phyloP scores from a whole-genome alignment of 257 asterid genomes.

The Scutellaria baicalensis region DNA sequence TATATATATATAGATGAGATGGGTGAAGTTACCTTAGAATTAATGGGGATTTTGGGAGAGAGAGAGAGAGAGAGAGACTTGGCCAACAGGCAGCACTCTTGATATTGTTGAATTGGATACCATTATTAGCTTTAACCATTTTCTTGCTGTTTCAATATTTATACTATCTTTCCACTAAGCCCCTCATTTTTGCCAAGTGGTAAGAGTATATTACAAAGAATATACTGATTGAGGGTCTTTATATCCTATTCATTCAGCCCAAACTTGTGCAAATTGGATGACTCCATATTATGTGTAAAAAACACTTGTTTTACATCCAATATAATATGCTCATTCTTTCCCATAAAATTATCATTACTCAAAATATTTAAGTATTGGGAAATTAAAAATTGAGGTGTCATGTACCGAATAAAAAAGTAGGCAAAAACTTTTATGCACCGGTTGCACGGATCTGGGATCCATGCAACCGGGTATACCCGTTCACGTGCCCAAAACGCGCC shows the following conservation, averaged over 20 bases:
- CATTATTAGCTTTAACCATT: background rate
- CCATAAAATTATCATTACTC: no score
- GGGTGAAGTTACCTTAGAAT: conserved; percentile 3
- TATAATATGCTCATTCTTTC: no score
- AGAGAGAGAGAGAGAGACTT: background rate
- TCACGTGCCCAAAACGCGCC: no score
- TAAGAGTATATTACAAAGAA: conserved; percentile 6
- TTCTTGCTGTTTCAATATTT: background rate
- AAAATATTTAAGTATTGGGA: no score
- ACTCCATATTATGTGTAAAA: background rate
- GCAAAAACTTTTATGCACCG: no score
- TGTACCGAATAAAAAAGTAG: no score
- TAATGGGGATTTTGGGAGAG: background rate
- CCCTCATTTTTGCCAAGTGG: background rate
- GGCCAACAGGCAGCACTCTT: background rate
- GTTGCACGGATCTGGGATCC: no score
- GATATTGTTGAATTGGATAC: background rate
- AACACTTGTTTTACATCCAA: no score
- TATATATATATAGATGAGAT: background rate
- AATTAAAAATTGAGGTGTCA: no score
- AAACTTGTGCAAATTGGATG: background rate
- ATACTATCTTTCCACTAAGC: background rate
- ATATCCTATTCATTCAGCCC: background rate
- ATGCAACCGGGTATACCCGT: no score
- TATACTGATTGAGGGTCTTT: background rate